Percentiles rank a stretch among this genome's conserved stretches.
Conservation (phyloP, 345 rosid genomes). For the Moringa oleifera region DNA sequence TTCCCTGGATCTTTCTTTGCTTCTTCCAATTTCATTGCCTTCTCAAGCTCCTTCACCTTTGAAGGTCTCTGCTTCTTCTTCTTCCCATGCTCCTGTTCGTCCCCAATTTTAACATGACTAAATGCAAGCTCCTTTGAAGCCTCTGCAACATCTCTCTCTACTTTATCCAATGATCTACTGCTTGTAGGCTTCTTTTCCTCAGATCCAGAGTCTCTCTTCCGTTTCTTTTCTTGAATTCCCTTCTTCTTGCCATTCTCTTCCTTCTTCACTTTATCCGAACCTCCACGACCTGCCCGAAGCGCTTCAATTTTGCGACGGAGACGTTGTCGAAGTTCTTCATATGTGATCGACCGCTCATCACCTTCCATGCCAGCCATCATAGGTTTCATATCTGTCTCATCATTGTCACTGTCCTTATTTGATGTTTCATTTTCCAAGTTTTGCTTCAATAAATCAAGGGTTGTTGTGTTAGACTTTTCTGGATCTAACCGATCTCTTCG, state of each 20-base stretch:
- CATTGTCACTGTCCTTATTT: conserved; percentile 34
- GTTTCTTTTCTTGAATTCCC: conserved; percentile 39
- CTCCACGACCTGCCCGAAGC: conserved; percentile 52
- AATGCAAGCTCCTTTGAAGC: conserved; percentile 74
- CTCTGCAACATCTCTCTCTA: conserved; percentile 54
- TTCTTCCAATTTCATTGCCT: conserved; percentile 53
- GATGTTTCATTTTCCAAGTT: conserved; percentile 61
- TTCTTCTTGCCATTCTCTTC: conserved; percentile 25
- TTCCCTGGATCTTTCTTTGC: conserved; percentile 74
- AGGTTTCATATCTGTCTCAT: conserved; percentile 34
- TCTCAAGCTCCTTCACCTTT: conserved; percentile 63
- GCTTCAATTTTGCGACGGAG: conserved; percentile 63
- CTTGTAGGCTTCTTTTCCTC: conserved; percentile 28
- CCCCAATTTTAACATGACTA: conserved; percentile 65
- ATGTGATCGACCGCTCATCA: conserved; percentile 42
- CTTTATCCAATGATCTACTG: conserved; percentile 30
- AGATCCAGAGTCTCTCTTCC: conserved; percentile 47
- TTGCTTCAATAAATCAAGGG: conserved; percentile 59
- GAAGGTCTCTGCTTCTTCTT: conserved; percentile 57
- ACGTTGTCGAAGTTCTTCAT: conserved; percentile 74
- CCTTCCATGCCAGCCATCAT: conserved; percentile 29
- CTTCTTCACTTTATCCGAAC: conserved; percentile 21
- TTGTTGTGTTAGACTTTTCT: conserved; percentile 43
- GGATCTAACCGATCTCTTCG: conserved; percentile 79
- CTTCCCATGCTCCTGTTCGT: conserved; percentile 46